Base-by-base conservation (phyloP, 2,329 filamentous ascomycete genomes). In the Boeremia lycopersici region DNA sequence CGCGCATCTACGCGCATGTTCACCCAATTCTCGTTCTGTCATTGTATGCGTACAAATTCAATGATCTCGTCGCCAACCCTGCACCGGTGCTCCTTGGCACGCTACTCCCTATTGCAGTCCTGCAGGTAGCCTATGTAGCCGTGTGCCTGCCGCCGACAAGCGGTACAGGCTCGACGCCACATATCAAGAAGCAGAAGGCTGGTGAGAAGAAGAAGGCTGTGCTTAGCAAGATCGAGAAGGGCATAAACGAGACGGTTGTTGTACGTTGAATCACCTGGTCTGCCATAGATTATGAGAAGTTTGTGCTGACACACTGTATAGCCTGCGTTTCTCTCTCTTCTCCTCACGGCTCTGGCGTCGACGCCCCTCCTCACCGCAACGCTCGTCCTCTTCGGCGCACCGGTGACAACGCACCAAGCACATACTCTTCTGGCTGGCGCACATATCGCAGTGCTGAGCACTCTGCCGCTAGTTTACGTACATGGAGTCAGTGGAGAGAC, bases 311-410 rank as follows among this genome's bases (percentile, higher is more conserved):
- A 41, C 9, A 10, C 7, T 23, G 9, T 4, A 47, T 19, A 96
- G 82, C 87, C 90, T 2, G 82, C 85, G 2, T 82, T 95, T 61
- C 80, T 93, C 53, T 88, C 89, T 7, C 83, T 93, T 29, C 73
- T 86, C 40, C 77, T 88, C 6, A 77, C 82, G 12, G 68, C 84
- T 15, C 73, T 84, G 56, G 78, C 85, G 47, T 81, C 81, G 5
- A 80, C 84, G 0, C 86, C 86, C 2, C 69, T 86, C 31, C 78
- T 88, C 39, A 76, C 82, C 72, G 72, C 85, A 38, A 77, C 87
- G 33, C 84, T 96, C 67, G 82, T 98, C 68, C 89, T 98, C 63
- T 96, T 97, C 76, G 95, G 95, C 69, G 95, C 93, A 7, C 95
- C 95, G 0, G 81, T 96, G 48, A 90, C 93, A 29, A 91, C 90